Percentiles rank a stretch among this genome's conserved stretches.
phyloP scores from a whole-genome alignment of 805 yeast species.

The Ogataea chonburiensis region DNA sequence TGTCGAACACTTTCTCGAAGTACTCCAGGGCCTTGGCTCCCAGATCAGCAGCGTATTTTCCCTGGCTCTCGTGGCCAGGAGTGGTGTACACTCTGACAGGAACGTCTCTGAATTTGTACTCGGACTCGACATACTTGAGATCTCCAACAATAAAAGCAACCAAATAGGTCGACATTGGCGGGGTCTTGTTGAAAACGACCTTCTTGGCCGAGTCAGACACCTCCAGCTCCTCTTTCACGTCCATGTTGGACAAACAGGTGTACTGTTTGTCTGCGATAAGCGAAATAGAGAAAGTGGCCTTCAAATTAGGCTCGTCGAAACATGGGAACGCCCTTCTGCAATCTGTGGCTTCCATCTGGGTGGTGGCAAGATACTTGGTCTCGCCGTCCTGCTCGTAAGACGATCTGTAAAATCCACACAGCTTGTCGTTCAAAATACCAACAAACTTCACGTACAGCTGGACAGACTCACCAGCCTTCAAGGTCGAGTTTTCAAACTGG shows the following conservation, averaged over 20 bases:
- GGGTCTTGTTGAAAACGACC: conserved; percentile 47
- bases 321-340: conserved; percentile 61
- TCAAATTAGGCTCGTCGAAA: conserved; percentile 55
- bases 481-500: conserved; percentile 45
- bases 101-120: conserved; percentile 45
- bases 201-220: conserved; percentile 20
- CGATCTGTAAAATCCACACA: conserved; percentile 59
- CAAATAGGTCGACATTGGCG: conserved; percentile 54
- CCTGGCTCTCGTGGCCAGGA: conserved; percentile 45
- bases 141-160: conserved; percentile 62
- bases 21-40: conserved; percentile 55
- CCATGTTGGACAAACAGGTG: conserved; percentile 49
- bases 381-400: conserved; percentile 44
- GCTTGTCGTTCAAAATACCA: conserved; percentile 50
- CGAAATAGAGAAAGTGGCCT: conserved; percentile 54
- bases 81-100: conserved; percentile 56
- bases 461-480: conserved; percentile 32
- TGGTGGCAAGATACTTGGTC: conserved; percentile 48
- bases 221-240: conserved; percentile 32
- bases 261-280: conserved; percentile 38
- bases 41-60: conserved; percentile 46
- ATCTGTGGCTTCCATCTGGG: conserved; percentile 62
- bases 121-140: conserved; percentile 50
- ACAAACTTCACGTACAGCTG: conserved; percentile 38
- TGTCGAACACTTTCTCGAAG: conserved; percentile 48